Base-by-base conservation (phyloP, 1,139 yeast species). In the Spencermartinsiella ligniputridi region DNA sequence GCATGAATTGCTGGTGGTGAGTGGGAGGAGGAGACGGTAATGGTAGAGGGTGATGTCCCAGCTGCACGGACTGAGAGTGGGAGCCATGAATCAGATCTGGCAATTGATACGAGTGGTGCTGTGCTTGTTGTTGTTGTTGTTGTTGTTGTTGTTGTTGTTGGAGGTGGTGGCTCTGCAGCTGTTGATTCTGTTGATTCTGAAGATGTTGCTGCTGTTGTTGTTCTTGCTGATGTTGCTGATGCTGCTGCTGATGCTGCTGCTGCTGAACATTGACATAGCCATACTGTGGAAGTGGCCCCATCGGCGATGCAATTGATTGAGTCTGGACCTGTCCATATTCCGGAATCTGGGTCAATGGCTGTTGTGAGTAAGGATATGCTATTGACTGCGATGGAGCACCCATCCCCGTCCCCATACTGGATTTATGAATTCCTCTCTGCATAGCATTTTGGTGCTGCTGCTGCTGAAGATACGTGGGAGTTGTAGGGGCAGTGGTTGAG, bases 161-260 rank as follows among this genome's bases (percentile, higher is more conserved):
- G 20, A 37, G 42, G 17, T 41, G 45, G 36, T 42, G 46, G 29
- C 39, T 44, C 20, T 42, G 49, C 44, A 42, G 49, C 32, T 40
- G 32, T n/a, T 27, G 32, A 5, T 27, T 9, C n/a, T 27, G 47
- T 21, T 33, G 42, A 36, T 41, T 45, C 39, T 39, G 45, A 19
- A 30, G 32, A 5, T 27, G 32, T n/a, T 27, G 32, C 15, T 27
- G 32, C n/a, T 27, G 32, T n/a, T 47, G 47, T 35, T 34, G 46
- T 17, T 38, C 36, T 40, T 46, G 46, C 41, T 37, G 40, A 37
- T 44, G 41, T 37, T 44, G 51, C 21, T 36, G 39, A 38, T 48
- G 52, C 25, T 46, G 53, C 40, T 52, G 61, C 19, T 42, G 52
- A 36, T 48, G 52, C 24, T 42, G 50, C 22, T 48, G 56, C 35